These are phyloP conservation scores for Diaporthe longicolla DNA, from an alignment of 2,329 filamentous ascomycete genomes.

Conservation along the genomic window DNA sequence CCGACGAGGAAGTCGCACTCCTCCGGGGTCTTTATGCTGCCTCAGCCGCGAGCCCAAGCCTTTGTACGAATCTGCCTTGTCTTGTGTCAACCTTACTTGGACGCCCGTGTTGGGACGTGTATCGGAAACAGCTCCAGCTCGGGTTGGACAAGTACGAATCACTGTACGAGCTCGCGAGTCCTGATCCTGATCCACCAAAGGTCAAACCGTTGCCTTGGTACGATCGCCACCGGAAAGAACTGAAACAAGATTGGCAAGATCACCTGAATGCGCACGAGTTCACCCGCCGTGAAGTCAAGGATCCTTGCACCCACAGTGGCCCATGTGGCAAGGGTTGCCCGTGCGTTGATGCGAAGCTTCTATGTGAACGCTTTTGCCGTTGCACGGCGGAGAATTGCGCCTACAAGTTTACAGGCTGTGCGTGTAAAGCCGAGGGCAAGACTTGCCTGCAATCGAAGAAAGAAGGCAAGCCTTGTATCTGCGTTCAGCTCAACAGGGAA, in stretches of 20 bases:
- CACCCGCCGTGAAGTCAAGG: conserved; percentile 69
- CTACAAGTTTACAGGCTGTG: conserved; percentile 76
- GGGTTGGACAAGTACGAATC: conserved; percentile 48
- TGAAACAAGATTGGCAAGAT: conserved; percentile 69
- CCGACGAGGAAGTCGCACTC: conserved; percentile 62
- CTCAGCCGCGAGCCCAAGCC: conserved; percentile 36
- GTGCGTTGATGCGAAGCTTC: conserved; percentile 72
- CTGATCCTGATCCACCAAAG: conserved; percentile 50
- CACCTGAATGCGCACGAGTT: conserved; percentile 69
- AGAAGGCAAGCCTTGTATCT: conserved; percentile 75
- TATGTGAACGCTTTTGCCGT: conserved; percentile 81
- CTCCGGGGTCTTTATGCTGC: conserved; percentile 61
- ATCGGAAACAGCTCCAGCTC: conserved; percentile 58
- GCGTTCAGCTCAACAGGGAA: conserved; percentile 80
- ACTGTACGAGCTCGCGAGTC: conserved; percentile 47
- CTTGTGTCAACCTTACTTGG: conserved; percentile 64
- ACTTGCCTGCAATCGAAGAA: conserved; percentile 70
- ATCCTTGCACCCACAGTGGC: conserved; percentile 79
- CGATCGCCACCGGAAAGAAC: conserved; percentile 68
- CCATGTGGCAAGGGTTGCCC: conserved; percentile 74
- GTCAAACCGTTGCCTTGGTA: conserved; percentile 67
- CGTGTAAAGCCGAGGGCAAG: conserved; percentile 73
- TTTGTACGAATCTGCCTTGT: conserved; percentile 60
- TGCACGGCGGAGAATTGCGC: conserved; percentile 72
- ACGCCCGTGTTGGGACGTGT: conserved; percentile 67